Evolutionary conservation across 2,329 filamentous ascomycete genomes (phyloP), one percentile per base, ranked within the genome.

Genomic region (Colletotrichum limetticola): DNA sequence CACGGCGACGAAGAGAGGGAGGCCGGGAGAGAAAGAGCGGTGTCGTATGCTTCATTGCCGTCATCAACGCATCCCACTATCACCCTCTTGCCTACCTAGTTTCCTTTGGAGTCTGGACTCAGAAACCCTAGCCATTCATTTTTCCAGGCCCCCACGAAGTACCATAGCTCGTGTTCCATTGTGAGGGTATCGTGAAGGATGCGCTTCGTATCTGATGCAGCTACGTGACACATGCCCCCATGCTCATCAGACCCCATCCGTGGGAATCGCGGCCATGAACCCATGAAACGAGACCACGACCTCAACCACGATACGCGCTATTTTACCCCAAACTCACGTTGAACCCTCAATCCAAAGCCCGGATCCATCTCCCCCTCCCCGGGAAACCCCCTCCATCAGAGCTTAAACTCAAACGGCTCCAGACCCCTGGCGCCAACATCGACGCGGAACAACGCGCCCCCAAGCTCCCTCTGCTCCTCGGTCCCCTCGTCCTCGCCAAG

Each of bases 361-460:
- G 42, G 42, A n/a, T 8, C 11, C 60, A 22, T 19, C 19, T 28
- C 16, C 37, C 32, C 12, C 62, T 46, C 28, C 35, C 30, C 9
- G 8, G 9, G 42, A 22, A 16, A 64, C 7, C n/a, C 62, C 37
- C 26, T 26, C 37, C 37, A 42, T 42, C 42, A 71, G 67, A 91
- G 82, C 83, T 87, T 91, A 81, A 93, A 94, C 80, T 91, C 87
- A 82, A 91, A 90, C 75, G 90, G 86, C 65, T 87, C 85, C 78
- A 91, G 77, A 0, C 95, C 94, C 77, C 83, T 85, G 3, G 93
- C 89, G 3, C 93, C 94, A 74, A 97, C 94, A 79, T 97, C 90
- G 61, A 96, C 88, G 80, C 88, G 90, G 83, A 95, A 97, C 74
- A 97, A 79, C 30, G 89, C 91, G 2, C 95, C 95, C 42, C 91